These are phyloP conservation scores for Leishmania guyanensis DNA, from an alignment of 208 protist genomes.

Conservation along the genomic window DNA sequence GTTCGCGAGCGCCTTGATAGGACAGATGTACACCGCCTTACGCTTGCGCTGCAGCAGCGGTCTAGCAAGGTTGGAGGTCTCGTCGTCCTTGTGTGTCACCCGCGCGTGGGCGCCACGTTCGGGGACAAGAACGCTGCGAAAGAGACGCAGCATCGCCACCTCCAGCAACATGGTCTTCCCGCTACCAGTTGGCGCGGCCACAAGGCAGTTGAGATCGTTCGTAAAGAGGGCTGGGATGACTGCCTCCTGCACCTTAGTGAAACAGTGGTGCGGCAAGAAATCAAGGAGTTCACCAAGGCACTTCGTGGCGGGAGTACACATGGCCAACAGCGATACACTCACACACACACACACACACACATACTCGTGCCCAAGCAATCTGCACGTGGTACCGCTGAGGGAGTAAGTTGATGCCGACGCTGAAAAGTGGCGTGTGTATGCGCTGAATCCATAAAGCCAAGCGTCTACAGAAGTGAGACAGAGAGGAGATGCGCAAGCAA, in stretches of 20 bases:
- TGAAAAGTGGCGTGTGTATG: background rate
- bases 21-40: constrained; percentile 92
- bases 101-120: background rate
- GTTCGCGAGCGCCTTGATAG: constrained; percentile 89
- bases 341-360: background rate
- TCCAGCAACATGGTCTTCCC: constrained; percentile 91
- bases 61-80: background rate
- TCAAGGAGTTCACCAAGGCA: constrained; percentile 51
- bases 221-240: constrained; percentile 66
- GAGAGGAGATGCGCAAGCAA: background rate
- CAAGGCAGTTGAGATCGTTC: constrained; percentile 64
- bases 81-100: background rate
- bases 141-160: constrained; percentile 89
- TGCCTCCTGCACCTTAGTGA: constrained; percentile 76
- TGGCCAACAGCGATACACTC: background rate
- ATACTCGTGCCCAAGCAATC: background rate
- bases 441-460: too few species aligned
- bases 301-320: background rate
- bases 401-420: background rate
- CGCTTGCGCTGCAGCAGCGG: background rate
- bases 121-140: constrained; percentile 47
- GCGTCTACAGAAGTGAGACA: background rate
- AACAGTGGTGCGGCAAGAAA: constrained; percentile 49
- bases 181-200: constrained; percentile 88
- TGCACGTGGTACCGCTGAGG: background rate